Percentiles rank a stretch among this genome's conserved stretches.
Conservation (phyloP, 2,329 filamentous ascomycete species). For the Purpureocillium lavendulum region DNA sequence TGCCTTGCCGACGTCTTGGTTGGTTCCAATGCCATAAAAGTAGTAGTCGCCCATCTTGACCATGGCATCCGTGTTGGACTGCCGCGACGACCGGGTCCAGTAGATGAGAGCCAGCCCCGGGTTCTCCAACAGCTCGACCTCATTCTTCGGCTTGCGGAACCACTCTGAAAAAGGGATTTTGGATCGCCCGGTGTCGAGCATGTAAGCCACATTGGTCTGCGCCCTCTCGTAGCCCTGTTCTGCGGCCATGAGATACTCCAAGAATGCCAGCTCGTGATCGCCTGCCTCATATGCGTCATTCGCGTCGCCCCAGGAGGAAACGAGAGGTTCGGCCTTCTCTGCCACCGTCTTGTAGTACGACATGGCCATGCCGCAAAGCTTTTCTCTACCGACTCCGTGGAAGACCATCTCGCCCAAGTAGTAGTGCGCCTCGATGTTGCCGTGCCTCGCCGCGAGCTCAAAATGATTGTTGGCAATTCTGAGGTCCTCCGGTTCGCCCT, state of each 20-base stretch:
- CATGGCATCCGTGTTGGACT: constrained; percentile 85
- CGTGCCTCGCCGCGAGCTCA: constrained; percentile 73
- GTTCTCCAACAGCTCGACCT: constrained; percentile 37
- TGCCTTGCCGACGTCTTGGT: constrained; percentile 70
- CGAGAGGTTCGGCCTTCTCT: constrained; percentile 62
- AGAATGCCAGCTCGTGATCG: constrained; percentile 69
- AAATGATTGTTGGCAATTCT: constrained; percentile 76
- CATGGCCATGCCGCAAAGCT: constrained; percentile 67
- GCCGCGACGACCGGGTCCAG: constrained; percentile 90
- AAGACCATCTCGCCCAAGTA: constrained; percentile 84
- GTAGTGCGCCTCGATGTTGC: constrained; percentile 83
- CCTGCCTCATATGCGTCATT: constrained; percentile 75
- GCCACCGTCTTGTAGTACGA: constrained; percentile 77
- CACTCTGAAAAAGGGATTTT: constrained; percentile 27
- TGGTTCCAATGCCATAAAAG: constrained; percentile 68
- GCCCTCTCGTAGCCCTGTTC: constrained; percentile 88
- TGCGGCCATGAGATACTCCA: constrained; percentile 78
- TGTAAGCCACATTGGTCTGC: constrained; percentile 82
- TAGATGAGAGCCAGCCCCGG: constrained; percentile 69
- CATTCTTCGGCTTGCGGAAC: constrained; percentile 32
- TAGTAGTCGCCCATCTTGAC: constrained; percentile 99
- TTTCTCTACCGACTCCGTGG: constrained; percentile 71
- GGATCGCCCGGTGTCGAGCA: constrained; percentile 68
- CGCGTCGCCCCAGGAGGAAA: constrained; percentile 74
- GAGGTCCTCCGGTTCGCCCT: constrained; percentile 64